Evolutionary conservation across 768 basidiomycete species (phyloP), one percentile per base, ranked within the genome.

Genomic region (Gloeopeniophorella convolvens): DNA sequence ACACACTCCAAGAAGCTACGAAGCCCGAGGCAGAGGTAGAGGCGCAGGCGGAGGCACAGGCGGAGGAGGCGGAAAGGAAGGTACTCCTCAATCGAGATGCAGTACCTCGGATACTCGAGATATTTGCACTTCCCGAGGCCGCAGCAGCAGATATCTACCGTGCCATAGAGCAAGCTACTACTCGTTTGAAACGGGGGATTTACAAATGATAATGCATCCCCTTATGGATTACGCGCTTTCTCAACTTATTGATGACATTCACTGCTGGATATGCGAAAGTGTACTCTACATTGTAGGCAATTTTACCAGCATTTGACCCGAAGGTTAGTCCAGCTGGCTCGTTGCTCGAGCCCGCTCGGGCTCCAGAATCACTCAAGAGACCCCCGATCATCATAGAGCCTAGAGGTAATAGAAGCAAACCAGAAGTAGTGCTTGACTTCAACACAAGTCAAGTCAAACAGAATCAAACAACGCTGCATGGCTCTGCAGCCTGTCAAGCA

Each of bases 151-250:
- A 83, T 59, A 63, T 89, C 36, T 70, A 76, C 56, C 77, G 84
- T 30, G 87, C 85, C 4, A 63, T 87, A 11, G 79, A 80, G 51
- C 86, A 89, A 62, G 72, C 69, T 42, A 62, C 59, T 30, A 48
- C 60, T 13, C 66, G 75, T 34, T 42, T 70, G 40, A 45, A 55
- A 33, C 50, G 57, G 18, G 55, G 44, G 31, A 45, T 48, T 10
- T 54, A 33, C 42, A 56, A 6, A 40, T 47, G 41, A 20, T 37
- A 34, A 28, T 5, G 31, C 39, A 26, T 21, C 51, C 21, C 12
- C 30, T 18, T 13, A 44, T 33, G 18, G 43, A 40, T 9, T 23
- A 24, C 13, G 39, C 13, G 26, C n/a, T 27, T 26, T 11, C 42
- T 43, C 7, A 9, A 18, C 5, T 28, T 43, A 26, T 30, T 31